phyloP scores from a whole-genome alignment of 495 filamentous ascomycete genomes.

The Talaromyces nanjingensis region DNA sequence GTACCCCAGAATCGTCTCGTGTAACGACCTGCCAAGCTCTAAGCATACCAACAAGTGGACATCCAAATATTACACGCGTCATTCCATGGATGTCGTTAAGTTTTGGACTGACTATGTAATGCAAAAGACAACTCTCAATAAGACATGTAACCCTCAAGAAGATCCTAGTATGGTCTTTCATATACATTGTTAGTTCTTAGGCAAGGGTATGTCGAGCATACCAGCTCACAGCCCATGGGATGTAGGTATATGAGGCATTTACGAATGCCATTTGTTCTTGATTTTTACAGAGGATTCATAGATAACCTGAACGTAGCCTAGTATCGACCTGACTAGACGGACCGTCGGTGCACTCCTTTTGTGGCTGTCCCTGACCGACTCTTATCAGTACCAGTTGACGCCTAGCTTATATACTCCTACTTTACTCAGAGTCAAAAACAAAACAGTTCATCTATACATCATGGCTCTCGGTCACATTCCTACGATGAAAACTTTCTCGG shows the following conservation, averaged over 20 bases:
- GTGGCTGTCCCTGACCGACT: background rate
- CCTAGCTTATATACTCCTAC: background rate
- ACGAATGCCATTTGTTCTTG: background rate
- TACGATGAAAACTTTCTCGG: background rate
- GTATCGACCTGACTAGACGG: background rate
- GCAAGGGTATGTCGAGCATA: background rate
- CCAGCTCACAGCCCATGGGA: background rate
- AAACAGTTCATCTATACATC: background rate
- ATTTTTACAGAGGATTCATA: background rate
- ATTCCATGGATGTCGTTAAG: background rate
- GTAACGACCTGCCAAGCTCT: slow-evolving; percentile 1
- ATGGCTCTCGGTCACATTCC: background rate
- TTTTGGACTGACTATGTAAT: background rate
- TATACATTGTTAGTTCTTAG: background rate
- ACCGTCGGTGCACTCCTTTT: background rate
- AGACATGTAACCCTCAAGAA: background rate
- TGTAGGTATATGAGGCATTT: background rate
- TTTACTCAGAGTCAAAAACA: background rate
- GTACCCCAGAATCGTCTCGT: background rate
- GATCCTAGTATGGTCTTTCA: background rate
- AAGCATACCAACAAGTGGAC: background rate
- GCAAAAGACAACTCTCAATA: background rate
- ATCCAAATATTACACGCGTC: background rate
- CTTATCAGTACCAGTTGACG: too few species aligned
- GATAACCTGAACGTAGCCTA: background rate